Percentiles rank a stretch among this genome's conserved stretches.
These are phyloP conservation scores for Apiospora pterosperma DNA, from an alignment of 2,329 filamentous ascomycete species.

Conservation along the genomic window DNA sequence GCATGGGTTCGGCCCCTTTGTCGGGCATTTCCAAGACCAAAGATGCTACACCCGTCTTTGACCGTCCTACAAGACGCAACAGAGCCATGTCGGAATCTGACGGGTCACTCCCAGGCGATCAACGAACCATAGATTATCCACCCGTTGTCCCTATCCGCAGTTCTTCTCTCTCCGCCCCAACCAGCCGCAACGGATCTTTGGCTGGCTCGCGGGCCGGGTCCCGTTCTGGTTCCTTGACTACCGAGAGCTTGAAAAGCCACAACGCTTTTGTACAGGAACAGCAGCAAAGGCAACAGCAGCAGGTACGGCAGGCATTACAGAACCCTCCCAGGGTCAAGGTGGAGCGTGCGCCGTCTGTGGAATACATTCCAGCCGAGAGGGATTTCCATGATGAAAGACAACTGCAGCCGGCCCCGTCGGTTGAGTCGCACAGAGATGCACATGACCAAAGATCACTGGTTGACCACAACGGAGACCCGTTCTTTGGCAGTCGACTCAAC, in stretches of 20 bases:
- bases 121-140: slow-evolving; percentile 58
- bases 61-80: slow-evolving; percentile 36
- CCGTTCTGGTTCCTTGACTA: slow-evolving; percentile 47
- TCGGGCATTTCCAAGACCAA: slow-evolving; percentile 39
- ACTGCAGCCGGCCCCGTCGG: slow-evolving; percentile 26
- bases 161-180: slow-evolving; percentile 61
- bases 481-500: slow-evolving; percentile 50
- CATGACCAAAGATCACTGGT: slow-evolving; percentile 31
- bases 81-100: slow-evolving; percentile 46
- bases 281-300: slow-evolving; percentile 14
- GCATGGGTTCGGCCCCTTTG: slow-evolving; percentile 44
- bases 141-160: slow-evolving; percentile 54
- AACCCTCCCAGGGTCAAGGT: slow-evolving; percentile 22
- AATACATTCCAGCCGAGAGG: slow-evolving; percentile 19
- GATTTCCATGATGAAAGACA: slow-evolving; percentile 23
- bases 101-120: slow-evolving; percentile 39
- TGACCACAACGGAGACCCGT: slow-evolving; percentile 51
- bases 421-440: slow-evolving; percentile 32
- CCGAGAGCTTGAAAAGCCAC: slow-evolving; percentile 56
- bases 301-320: slow-evolving; percentile 11
- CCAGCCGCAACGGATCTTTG: slow-evolving; percentile 48
- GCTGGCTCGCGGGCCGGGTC: slow-evolving; percentile 20
- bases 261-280: slow-evolving; percentile 37
- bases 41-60: slow-evolving; percentile 40
- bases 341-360: slow-evolving; percentile 23